Base-by-base conservation (phyloP, 768 basidiomycete species). In the Coprinopsis marcescibilis region DNA sequence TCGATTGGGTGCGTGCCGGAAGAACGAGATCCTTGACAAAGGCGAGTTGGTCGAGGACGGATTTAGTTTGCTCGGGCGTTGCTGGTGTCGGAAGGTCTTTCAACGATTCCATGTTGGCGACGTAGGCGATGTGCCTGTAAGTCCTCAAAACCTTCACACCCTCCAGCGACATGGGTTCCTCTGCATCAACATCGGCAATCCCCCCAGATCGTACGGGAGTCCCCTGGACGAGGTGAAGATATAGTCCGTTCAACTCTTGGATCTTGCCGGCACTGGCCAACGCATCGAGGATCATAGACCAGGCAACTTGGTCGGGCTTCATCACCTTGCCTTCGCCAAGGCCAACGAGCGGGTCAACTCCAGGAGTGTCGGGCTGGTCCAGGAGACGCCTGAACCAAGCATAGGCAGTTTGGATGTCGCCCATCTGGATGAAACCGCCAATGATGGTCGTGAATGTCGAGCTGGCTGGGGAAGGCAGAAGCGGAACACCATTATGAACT, bases 301-400 rank as follows among this genome's bases (percentile, higher is more conserved):
- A 89, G 1, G 80, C 73, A 2, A 64, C 50, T 3, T 56, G 49
- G 52, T 78, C 73, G 2, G 88, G 88, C 70, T 58, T 60, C 56
- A 60, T 64, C 3, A 58, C 53, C 14, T 52, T 53, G 0, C 60
- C 60, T 8, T 59, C 63, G 5, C 72, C 30, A 10, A 33, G 60
- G 1, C 78, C 62, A 41, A 73, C 65, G 52, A 67, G 76, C 1
- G 71, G 70, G 51, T 70, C 56, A 26, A 53, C 46, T 50, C 54
- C 53, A 56, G 59, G 54, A 46, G 55, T 20, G 34, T 57, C 57
- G 49, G 80, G 75, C 21, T 63, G 59, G 37, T 85, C 63, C 24
- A 91, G 69, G 12, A 49, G 25, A 38, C 77, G 73, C 33, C 81
- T 69, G 55, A 85, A 88, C 90, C 90, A 94, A 4, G 67, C 60